Base-by-base conservation (phyloP, 78 protist genomes). In the slime mould (Dictyostelium discoideum) region DNA sequence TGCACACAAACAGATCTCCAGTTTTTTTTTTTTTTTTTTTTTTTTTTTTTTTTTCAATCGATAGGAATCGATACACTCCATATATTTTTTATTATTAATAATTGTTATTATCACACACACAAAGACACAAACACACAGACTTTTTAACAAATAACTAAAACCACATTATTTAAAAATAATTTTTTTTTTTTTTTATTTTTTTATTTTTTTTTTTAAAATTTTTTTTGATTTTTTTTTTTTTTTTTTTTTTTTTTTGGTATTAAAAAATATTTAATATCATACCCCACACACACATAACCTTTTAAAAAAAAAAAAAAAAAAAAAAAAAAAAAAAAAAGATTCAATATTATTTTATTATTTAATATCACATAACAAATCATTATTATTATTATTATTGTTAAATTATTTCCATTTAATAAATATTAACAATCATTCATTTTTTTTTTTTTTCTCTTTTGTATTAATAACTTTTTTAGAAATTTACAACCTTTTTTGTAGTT, bases 401-500 rank as follows among this genome's bases (percentile, higher is more conserved):
- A 54, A 48, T 48, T 54, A 54, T 54, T 54, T 14, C 65, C 18
- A 54, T 60, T 60, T 60, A 60, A 60, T 60, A 60, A 60, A 60
- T 60, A 60, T 60, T 60, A 60, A 20, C 69, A 60, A 60, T 20
- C 69, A 60, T 60, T 60, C 69, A 1, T 32, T 32, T 20, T 60
- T 60, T 32, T 32, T 32, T 20, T 60, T 60, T 60, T 20, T 60
- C 26, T 60, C 9, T 60, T 60, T 60, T 60, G 69, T 60, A 60
- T 60, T 60, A 60, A 60, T 60, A 60, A 60, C 69, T 16, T 54
- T 54, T 20, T 20, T 60, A 60, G 69, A 60, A 60, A 60, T 60
- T 60, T 60, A 76, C 82, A 18, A 76, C 26, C 82, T 76, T 76
- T 76, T 76, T 76, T 72, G 32, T 72, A 29, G 32, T 72, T 29